These are phyloP conservation scores for Collybia nuda DNA, from an alignment of 768 basidiomycete genomes.

Conservation along the genomic window DNA sequence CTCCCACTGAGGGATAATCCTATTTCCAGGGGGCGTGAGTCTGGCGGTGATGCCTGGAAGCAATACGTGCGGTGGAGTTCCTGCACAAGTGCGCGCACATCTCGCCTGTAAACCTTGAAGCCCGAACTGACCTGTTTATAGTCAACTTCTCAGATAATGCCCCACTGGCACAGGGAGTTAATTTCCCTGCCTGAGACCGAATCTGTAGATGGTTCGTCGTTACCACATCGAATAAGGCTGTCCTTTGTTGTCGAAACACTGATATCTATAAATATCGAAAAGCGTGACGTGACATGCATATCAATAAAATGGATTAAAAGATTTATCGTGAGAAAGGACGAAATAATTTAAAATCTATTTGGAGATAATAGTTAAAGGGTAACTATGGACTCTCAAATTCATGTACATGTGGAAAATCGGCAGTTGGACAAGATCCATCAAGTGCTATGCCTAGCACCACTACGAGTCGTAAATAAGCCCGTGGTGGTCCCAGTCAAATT, in stretches of 20 bases:
- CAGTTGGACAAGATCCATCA: constrained; percentile 17
- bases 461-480: too few relatives aligned
- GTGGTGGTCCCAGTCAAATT: neutral
- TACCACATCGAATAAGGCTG: neutral
- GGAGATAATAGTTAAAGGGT: constrained; percentile 17
- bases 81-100: constrained; percentile 58
- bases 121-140: constrained; percentile 19
- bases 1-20: constrained; percentile 7
- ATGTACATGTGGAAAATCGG: constrained; percentile 18
- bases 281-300: neutral
- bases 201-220: neutral
- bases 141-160: constrained; percentile 90
- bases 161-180: constrained; percentile 91
- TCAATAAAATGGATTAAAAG: neutral
- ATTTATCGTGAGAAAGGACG: neutral
- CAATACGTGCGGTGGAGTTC: constrained; percentile 92
- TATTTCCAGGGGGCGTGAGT: constrained; percentile 81
- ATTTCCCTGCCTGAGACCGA: constrained; percentile 54
- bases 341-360: constrained; percentile 14
- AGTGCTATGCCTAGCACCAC: neutral
- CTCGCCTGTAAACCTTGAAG: neutral
- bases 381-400: constrained; percentile 22
- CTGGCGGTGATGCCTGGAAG: constrained; percentile 98
- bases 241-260: too few relatives aligned
- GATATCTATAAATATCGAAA: neutral